Conservation (phyloP, 805 yeast genomes). For the Candida anglica region DNA sequence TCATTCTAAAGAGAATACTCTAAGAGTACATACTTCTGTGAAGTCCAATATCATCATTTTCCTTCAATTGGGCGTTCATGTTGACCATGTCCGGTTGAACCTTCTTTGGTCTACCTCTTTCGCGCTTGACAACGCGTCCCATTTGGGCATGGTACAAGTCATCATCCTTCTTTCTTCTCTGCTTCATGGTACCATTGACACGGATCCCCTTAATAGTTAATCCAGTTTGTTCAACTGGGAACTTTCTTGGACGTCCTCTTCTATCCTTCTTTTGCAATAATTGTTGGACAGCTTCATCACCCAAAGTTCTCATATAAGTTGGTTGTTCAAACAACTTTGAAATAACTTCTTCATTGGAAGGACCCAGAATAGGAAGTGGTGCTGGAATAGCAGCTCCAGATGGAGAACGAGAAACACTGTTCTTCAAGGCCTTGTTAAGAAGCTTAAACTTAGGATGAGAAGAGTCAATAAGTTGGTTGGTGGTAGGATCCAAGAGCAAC, state of each 20-base stretch:
- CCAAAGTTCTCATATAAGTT: conserved; percentile 22
- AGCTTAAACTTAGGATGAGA: conserved; percentile 38
- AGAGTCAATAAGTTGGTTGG: conserved; percentile 37
- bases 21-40: conserved; percentile 2
- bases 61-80: conserved; percentile 2
- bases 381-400: conserved; percentile 2
- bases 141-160: conserved; percentile 2
- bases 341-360: conserved; percentile 8
- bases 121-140: conserved; percentile 8
- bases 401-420: conserved; percentile 4
- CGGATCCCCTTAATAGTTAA: conserved; percentile 40
- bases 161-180: conserved; percentile 8
- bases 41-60: neutral
- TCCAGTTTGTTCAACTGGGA: conserved; percentile 44
- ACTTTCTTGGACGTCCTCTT: conserved; percentile 50
- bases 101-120: conserved; percentile 12
- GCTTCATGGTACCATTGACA: conserved; percentile 30
- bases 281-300: conserved; percentile 30
- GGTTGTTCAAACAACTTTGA: conserved; percentile 25
- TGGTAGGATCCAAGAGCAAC: conserved; percentile 37
- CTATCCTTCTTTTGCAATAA: conserved; percentile 38
- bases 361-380: conserved; percentile 10
- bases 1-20: too few species aligned
- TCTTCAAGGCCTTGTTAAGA: conserved; percentile 24
- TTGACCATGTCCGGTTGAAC: neutral